Evolutionary conservation across 2,329 filamentous ascomycete genomes (phyloP).

Genomic region (Hortaea sp.): DNA sequence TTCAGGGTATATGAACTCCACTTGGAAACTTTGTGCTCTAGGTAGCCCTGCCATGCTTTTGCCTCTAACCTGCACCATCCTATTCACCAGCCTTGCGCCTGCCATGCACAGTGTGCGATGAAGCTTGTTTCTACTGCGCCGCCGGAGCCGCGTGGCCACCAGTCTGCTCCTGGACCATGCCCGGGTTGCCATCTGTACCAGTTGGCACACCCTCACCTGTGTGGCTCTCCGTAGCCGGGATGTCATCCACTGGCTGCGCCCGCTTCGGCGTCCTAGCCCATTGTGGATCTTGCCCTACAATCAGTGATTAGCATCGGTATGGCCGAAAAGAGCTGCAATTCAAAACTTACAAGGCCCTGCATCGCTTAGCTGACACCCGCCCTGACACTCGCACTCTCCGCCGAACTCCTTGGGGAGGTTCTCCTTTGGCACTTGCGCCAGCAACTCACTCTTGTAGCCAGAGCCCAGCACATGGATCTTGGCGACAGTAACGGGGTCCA

Average conservation of each 20-base stretch:
- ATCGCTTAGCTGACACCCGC: constrained; percentile 79
- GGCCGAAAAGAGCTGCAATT: too few relatives aligned
- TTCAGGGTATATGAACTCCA: not conserved
- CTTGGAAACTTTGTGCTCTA: not conserved
- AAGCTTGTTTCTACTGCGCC: constrained; percentile 1
- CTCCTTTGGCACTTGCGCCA: constrained; percentile 76
- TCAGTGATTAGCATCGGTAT: not conserved
- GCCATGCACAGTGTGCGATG: too few relatives aligned
- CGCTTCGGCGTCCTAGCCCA: constrained; percentile 50
- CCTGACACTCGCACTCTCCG: constrained; percentile 69
- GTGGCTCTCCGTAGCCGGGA: constrained; percentile 23
- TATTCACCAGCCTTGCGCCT: too few relatives aligned
- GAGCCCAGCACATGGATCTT: constrained; percentile 89
- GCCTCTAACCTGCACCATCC: not conserved
- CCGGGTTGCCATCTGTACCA: constrained; percentile 8
- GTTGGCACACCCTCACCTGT: constrained; percentile 20
- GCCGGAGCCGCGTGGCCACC: constrained; percentile 13
- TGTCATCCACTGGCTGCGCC: constrained; percentile 26
- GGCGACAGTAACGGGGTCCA: constrained; percentile 90
- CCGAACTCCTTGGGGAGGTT: constrained; percentile 84
- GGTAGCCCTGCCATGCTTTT: not conserved
- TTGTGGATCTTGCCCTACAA: constrained; percentile 51
- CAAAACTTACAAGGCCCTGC: constrained; percentile 63
- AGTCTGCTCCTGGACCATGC: constrained; percentile 12
- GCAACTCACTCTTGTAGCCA: constrained; percentile 72